A percentile compares a stretch with the other conserved stretches of the same genome.
Conservation (phyloP, 148 eudicot species). For the Vaccinium vitisidaea region DNA sequence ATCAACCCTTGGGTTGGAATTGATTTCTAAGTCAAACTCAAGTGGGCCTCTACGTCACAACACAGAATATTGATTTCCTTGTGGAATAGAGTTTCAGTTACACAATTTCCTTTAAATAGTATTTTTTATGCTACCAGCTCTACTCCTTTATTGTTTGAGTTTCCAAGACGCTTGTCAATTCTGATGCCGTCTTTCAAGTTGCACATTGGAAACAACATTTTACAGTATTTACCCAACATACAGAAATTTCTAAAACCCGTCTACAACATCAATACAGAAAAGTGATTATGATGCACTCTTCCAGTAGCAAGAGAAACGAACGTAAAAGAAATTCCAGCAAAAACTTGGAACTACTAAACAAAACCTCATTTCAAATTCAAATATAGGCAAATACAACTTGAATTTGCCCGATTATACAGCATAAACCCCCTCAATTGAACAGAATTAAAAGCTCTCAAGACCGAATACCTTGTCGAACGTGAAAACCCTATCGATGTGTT, state of each 20-base stretch:
- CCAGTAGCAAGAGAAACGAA: too few relatives aligned
- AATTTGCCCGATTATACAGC: background rate
- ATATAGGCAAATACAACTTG: background rate
- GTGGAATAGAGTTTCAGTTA: background rate
- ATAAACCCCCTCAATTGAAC: background rate
- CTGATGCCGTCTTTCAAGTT: background rate
- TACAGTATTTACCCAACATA: background rate
- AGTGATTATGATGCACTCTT: background rate
- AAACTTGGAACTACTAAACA: background rate
- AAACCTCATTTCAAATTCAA: background rate
- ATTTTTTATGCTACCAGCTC: background rate
- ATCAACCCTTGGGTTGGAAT: too few relatives aligned
- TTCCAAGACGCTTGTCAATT: background rate
- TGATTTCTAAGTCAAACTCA: background rate
- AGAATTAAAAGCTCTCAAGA: background rate
- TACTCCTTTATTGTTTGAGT: background rate
- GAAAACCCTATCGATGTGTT: constrained; percentile 81
- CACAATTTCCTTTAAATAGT: background rate
- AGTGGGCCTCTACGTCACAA: background rate
- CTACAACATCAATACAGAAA: background rate
- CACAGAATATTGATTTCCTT: background rate
- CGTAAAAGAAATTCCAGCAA: background rate
- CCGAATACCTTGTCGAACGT: constrained; percentile 77
- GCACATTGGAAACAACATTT: background rate
- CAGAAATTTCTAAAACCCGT: background rate